A percentile compares a stretch with the other conserved stretches of the same genome.
Evolutionary conservation across 495 filamentous ascomycete species (phyloP).

Genomic region (Hypoxylon cercidicola): DNA sequence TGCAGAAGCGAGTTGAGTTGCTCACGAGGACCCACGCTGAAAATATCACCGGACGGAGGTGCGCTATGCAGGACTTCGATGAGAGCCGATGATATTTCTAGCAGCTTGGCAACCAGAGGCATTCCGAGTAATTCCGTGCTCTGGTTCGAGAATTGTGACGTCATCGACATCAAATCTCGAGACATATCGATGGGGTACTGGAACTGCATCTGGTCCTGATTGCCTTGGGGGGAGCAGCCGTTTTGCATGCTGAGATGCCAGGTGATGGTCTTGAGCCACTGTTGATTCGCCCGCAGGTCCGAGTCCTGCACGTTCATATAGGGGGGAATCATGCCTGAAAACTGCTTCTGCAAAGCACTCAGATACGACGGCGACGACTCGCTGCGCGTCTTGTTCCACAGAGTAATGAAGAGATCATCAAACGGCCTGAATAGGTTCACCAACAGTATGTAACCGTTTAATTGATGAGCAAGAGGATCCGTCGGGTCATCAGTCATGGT

Average conservation of each 20-base stretch:
- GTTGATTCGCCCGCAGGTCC: slow-evolving; percentile 77
- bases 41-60: slow-evolving; percentile 65
- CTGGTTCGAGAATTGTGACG: slow-evolving; percentile 64
- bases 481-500: slow-evolving; percentile 71
- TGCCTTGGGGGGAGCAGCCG: slow-evolving; percentile 55
- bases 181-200: slow-evolving; percentile 77
- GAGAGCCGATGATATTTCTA: slow-evolving; percentile 77
- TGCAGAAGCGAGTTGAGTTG: slow-evolving; percentile 75
- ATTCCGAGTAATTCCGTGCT: slow-evolving; percentile 42
- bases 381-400: slow-evolving; percentile 76
- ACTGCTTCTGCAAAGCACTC: slow-evolving; percentile 69
- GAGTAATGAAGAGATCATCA: slow-evolving; percentile 72
- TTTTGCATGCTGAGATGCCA: slow-evolving; percentile 73
- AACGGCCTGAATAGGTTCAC: slow-evolving; percentile 76
- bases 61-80: slow-evolving; percentile 78
- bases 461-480: slow-evolving; percentile 59
- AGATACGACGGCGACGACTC: slow-evolving; percentile 70
- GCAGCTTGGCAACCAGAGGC: slow-evolving; percentile 75
- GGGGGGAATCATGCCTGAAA: slow-evolving; percentile 69
- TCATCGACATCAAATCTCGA: slow-evolving; percentile 72
- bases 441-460: slow-evolving; percentile 72
- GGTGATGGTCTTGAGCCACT: slow-evolving; percentile 84
- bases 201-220: slow-evolving; percentile 70
- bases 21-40: slow-evolving; percentile 74
- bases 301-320: slow-evolving; percentile 72